phyloP scores from a whole-genome alignment of 2,329 filamentous ascomycete genomes.

The Lasiodiplodia sp. region DNA sequence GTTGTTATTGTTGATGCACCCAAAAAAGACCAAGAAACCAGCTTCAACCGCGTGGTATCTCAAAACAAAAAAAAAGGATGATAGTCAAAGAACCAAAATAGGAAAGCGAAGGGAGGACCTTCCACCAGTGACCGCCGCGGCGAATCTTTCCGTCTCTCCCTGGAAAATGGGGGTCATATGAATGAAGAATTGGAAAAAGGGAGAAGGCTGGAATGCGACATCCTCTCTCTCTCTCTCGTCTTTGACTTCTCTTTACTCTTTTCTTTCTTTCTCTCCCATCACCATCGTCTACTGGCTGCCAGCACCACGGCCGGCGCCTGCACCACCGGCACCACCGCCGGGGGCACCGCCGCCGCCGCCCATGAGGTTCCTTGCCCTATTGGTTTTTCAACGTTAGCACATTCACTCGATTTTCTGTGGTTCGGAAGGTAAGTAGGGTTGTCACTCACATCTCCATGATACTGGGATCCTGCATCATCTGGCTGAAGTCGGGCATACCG shows the following conservation, averaged over 20 bases:
- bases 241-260: background rate
- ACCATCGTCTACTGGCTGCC: constrained; percentile 10
- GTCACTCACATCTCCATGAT: constrained; percentile 88
- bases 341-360: constrained; percentile 52
- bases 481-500: constrained; percentile 86
- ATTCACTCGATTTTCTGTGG: constrained; percentile 5
- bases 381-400: background rate
- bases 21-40: constrained; percentile 10
- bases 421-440: background rate
- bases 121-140: background rate
- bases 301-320: constrained; percentile 18
- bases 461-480: constrained; percentile 89
- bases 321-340: background rate
- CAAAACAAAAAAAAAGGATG: background rate
- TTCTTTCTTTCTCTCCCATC: background rate
- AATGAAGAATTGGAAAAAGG: too few relatives aligned
- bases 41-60: constrained; percentile 25
- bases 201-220: background rate
- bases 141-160: background rate
- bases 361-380: constrained; percentile 73
- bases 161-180: too few relatives aligned
- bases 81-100: background rate
- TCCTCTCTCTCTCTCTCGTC: background rate
- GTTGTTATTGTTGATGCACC: background rate
- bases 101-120: background rate